These are phyloP conservation scores for Stemphylium beticola DNA, from an alignment of 2,329 filamentous ascomycete genomes.

Conservation along the genomic window DNA sequence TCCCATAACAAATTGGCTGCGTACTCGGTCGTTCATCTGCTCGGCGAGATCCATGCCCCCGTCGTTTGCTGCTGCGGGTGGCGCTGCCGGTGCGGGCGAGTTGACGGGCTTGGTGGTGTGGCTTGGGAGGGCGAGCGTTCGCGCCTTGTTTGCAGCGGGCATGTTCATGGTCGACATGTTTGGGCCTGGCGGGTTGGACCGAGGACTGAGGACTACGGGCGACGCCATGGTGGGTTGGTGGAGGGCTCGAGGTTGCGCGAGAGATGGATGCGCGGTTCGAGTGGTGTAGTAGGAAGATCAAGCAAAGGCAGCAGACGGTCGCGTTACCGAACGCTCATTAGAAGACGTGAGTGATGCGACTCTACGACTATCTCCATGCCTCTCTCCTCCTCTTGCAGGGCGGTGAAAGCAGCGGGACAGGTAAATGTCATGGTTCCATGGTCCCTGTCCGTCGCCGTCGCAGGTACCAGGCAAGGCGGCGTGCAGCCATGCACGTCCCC, in stretches of 20 bases:
- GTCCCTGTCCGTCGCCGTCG: neutral
- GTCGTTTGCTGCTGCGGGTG: conserved; percentile 22
- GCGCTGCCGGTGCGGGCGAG: conserved; percentile 18
- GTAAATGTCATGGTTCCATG: neutral
- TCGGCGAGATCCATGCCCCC: conserved; percentile 52
- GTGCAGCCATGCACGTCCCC: conserved; percentile 21
- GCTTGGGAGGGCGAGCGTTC: conserved; percentile 43
- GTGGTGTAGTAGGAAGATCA: neutral
- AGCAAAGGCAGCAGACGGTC: neutral
- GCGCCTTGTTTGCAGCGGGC: conserved; percentile 31
- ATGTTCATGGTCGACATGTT: conserved; percentile 11
- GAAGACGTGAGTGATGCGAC: neutral
- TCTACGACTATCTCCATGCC: conserved; percentile 6
- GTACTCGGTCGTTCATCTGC: conserved; percentile 59
- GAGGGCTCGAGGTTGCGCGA: neutral
- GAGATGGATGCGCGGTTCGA: neutral
- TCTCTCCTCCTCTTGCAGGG: conserved; percentile 7
- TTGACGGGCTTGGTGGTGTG: conserved; percentile 23
- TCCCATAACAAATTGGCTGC: conserved; percentile 89
- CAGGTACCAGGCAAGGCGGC: conserved; percentile 1
- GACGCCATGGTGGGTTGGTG: conserved; percentile 29
- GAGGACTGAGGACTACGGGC: conserved; percentile 35
- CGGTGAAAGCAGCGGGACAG: neutral
- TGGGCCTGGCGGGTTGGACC: conserved; percentile 32
- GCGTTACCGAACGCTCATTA: conserved; percentile 1